Evolutionary conservation across 2,329 filamentous ascomycete species (phyloP).

Genomic region (Neocatenulostroma microsporum): DNA sequence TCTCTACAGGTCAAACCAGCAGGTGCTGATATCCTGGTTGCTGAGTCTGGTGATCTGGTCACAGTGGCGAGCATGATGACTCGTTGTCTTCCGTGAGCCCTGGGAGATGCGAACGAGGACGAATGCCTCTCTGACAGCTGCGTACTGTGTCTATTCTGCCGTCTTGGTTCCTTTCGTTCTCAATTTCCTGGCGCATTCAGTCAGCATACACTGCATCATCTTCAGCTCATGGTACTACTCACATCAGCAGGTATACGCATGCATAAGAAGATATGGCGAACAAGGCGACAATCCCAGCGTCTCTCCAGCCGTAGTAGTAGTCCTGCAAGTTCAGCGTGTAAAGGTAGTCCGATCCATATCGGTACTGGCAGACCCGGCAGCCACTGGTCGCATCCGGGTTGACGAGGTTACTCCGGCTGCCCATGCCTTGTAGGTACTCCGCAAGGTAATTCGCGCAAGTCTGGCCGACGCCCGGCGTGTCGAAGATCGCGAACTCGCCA

Average conservation of each 20-base stretch:
- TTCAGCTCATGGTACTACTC: conserved; percentile 36
- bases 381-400: conserved; percentile 50
- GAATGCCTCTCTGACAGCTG: too few relatives aligned
- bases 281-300: conserved; percentile 52
- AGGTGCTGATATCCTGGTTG: too few relatives aligned
- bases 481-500: conserved; percentile 57
- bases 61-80: too few relatives aligned
- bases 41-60: too few relatives aligned
- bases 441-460: conserved; percentile 61
- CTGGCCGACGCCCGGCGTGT: conserved; percentile 54
- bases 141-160: conserved; percentile 30
- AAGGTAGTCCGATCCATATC: conserved; percentile 59
- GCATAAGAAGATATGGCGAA: conserved; percentile 35
- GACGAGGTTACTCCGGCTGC: conserved; percentile 56
- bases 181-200: conserved; percentile 29
- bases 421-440: conserved; percentile 48
- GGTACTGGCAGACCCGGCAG: conserved; percentile 66
- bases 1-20: too few relatives aligned
- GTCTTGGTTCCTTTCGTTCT: conserved; percentile 36
- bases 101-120: too few relatives aligned
- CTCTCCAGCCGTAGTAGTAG: conserved; percentile 59
- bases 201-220: conserved; percentile 36
- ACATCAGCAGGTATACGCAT: conserved; percentile 10
- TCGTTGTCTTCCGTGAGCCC: too few relatives aligned
- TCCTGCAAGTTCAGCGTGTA: conserved; percentile 49